Evolutionary conservation across 140 eudicot genomes (phyloP).

Genomic region (Oenanthe javanica): DNA sequence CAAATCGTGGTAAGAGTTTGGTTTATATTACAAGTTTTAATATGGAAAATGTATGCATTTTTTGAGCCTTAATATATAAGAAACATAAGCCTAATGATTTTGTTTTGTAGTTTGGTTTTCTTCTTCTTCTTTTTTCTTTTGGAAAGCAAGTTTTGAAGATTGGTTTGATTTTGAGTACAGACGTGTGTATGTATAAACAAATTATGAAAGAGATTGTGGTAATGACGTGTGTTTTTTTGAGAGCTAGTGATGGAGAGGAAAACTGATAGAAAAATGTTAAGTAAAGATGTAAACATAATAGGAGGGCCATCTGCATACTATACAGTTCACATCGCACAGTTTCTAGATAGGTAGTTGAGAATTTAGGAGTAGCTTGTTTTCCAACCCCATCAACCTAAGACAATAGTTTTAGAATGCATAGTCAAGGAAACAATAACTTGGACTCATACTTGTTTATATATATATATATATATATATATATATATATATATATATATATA

Average conservation of each 20-base stretch:
- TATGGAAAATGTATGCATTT: no score
- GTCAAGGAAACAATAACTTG: neutral
- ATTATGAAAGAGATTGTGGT: neutral
- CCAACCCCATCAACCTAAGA: neutral
- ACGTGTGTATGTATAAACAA: no score
- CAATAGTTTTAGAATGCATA: neutral
- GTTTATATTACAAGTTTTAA: no score
- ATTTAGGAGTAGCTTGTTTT: neutral
- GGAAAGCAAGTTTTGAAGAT: no score
- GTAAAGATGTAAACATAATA: neutral
- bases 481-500: no score
- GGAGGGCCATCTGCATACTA: neutral
- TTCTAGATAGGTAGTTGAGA: neutral
- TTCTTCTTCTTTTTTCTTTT: no score
- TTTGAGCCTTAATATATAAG: no score
- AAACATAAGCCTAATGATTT: no score
- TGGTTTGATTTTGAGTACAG: neutral
- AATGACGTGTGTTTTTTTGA: neutral
- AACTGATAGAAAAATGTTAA: neutral
- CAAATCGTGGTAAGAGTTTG: no score
- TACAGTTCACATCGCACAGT: neutral
- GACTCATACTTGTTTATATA: slow-evolving; percentile 1
- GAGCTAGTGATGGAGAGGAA: neutral
- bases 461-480: no score
- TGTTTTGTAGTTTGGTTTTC: neutral